phyloP scores from a whole-genome alignment of 768 basidiomycete genomes.

The Suillus luteus region DNA sequence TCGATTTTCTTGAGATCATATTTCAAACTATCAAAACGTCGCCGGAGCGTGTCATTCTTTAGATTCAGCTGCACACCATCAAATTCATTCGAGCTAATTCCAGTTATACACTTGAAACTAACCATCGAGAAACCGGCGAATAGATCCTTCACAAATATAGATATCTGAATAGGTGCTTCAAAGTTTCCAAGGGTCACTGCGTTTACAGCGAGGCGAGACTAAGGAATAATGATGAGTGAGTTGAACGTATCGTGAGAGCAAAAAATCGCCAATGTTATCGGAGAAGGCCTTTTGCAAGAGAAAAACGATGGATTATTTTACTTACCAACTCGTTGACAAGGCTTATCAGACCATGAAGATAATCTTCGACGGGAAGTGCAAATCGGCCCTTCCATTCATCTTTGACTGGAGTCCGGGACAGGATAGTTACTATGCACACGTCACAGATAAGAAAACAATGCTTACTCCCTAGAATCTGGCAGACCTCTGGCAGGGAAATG shows the following conservation, averaged over 20 bases:
- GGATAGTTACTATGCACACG: background rate
- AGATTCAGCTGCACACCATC: slow-evolving; percentile 62
- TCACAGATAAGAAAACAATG: slow-evolving; percentile 13
- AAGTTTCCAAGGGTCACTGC: slow-evolving; percentile 82
- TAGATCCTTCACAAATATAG: slow-evolving; percentile 76
- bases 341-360: slow-evolving; percentile 77
- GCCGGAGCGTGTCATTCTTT: slow-evolving; percentile 75
- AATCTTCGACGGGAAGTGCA: slow-evolving; percentile 70
- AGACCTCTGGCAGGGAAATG: slow-evolving; percentile 53
- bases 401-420: slow-evolving; percentile 48
- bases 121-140: slow-evolving; percentile 88
- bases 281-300: background rate
- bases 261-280: background rate
- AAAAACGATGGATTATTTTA: slow-evolving; percentile 7
- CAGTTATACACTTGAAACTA: slow-evolving; percentile 16
- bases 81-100: slow-evolving; percentile 4
- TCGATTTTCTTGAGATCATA: slow-evolving; percentile 89
- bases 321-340: slow-evolving; percentile 80
- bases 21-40: slow-evolving; percentile 79
- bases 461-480: slow-evolving; percentile 69
- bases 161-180: slow-evolving; percentile 77
- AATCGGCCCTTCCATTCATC: slow-evolving; percentile 71
- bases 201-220: slow-evolving; percentile 83
- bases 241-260: background rate
- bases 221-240: slow-evolving; percentile 13